phyloP scores from a whole-genome alignment of 176 grass and related monocot species.

The Aegilops tauschii region DNA sequence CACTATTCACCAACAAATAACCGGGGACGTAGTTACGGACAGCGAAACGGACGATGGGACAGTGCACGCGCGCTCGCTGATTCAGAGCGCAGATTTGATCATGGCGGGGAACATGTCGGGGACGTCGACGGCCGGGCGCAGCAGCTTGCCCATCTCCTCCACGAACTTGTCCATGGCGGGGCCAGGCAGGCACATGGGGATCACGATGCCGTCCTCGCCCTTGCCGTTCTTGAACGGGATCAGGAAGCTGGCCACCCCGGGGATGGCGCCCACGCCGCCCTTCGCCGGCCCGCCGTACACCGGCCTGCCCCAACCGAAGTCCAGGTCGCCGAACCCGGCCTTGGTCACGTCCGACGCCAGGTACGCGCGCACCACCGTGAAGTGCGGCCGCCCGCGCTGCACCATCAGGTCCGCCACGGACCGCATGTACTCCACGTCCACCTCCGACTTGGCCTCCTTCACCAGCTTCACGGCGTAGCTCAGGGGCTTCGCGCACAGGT shows the following conservation, averaged over 20 bases:
- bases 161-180: slow-evolving; percentile 65
- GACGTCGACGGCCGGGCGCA: slow-evolving; percentile 12
- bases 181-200: slow-evolving; percentile 65
- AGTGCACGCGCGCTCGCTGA: neutral
- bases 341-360: slow-evolving; percentile 60
- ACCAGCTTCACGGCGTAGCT: slow-evolving; percentile 64
- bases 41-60: neutral
- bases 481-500: slow-evolving; percentile 44
- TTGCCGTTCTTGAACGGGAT: slow-evolving; percentile 59
- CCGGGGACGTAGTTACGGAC: neutral
- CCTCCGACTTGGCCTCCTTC: slow-evolving; percentile 60
- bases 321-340: slow-evolving; percentile 63
- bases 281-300: slow-evolving; percentile 66
- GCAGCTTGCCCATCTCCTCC: slow-evolving; percentile 47
- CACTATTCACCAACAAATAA: no score
- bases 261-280: slow-evolving; percentile 61
- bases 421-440: slow-evolving; percentile 59
- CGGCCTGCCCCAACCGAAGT: slow-evolving; percentile 87
- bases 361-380: slow-evolving; percentile 71
- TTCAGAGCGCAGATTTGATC: slow-evolving; percentile 60
- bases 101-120: neutral
- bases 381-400: slow-evolving; percentile 54
- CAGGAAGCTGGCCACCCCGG: slow-evolving; percentile 70
- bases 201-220: slow-evolving; percentile 60
- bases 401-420: slow-evolving; percentile 73